Conservation (phyloP, 805 yeast species). For the Candida sanyiensis region DNA sequence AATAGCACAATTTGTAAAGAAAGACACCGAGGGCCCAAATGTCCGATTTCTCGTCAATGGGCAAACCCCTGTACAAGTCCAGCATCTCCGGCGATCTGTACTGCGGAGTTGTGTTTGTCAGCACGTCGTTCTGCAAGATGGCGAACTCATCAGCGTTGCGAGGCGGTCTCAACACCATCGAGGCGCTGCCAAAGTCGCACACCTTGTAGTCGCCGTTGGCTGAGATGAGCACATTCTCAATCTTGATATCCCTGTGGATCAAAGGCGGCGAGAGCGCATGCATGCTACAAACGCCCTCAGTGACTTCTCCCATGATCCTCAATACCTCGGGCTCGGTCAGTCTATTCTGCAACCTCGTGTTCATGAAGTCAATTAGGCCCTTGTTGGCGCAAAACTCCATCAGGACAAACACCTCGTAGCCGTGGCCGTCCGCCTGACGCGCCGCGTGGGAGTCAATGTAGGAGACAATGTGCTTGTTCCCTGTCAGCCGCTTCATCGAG, state of each 20-base stretch:
- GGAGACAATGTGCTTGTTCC: conserved; percentile 74
- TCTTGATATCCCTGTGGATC: conserved; percentile 75
- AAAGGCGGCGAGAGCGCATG: conserved; percentile 68
- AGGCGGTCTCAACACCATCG: conserved; percentile 59
- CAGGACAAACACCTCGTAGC: conserved; percentile 71
- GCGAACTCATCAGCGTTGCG: conserved; percentile 53
- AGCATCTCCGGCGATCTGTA: conserved; percentile 84
- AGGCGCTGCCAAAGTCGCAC: conserved; percentile 82
- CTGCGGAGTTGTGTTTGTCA: conserved; percentile 81
- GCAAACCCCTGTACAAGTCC: conserved; percentile 59
- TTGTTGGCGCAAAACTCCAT: conserved; percentile 78
- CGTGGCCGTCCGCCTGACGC: conserved; percentile 43
- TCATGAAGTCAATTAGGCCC: conserved; percentile 78
- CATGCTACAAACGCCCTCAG: conserved; percentile 73
- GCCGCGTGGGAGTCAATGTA: conserved; percentile 96
- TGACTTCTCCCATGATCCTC: conserved; percentile 60
- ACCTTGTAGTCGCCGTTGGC: conserved; percentile 54
- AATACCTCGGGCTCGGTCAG: conserved; percentile 64
- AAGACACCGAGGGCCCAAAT: conserved; percentile 84
- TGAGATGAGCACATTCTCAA: conserved; percentile 70
- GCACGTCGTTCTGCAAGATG: conserved; percentile 56
- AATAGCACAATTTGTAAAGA: conserved; percentile 71
- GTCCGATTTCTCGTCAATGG: conserved; percentile 78
- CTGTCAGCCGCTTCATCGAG: conserved; percentile 86
- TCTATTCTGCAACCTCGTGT: conserved; percentile 58